Percentiles rank a stretch among this genome's conserved stretches.
Evolutionary conservation across 345 rosid genomes (phyloP).

Genomic region (Raphanus raphanistrum): DNA sequence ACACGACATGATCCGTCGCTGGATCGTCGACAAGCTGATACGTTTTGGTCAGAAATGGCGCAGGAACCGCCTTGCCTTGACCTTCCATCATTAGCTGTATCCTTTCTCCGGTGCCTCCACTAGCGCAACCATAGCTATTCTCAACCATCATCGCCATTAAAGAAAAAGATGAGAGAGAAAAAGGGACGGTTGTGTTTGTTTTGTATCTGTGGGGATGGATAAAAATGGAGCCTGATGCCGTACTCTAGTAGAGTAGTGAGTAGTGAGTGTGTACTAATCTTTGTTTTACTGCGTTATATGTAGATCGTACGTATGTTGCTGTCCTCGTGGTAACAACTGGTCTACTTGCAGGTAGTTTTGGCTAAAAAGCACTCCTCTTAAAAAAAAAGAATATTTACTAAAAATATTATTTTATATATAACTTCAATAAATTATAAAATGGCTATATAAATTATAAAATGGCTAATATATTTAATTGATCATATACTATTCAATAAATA

Average conservation of each 20-base stretch:
- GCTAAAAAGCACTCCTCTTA: no score
- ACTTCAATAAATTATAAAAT: no score
- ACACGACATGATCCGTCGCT: slow-evolving; percentile 56
- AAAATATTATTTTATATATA: background rate
- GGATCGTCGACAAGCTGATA: slow-evolving; percentile 84
- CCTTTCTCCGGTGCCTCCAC: slow-evolving; percentile 51
- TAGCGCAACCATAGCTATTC: slow-evolving; percentile 30
- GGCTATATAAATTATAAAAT: no score
- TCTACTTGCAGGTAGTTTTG: no score
- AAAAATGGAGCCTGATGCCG: slow-evolving; percentile 38
- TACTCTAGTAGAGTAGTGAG: slow-evolving; percentile 21
- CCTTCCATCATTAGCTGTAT: slow-evolving; percentile 74
- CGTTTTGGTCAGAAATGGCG: slow-evolving; percentile 86
- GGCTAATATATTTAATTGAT: no score
- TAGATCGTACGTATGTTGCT: slow-evolving; percentile 32
- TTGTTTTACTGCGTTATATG: background rate
- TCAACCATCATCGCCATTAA: slow-evolving; percentile 26
- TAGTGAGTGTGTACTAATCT: slow-evolving; percentile 23
- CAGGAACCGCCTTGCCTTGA: slow-evolving; percentile 75
- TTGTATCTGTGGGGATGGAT: slow-evolving; percentile 35
- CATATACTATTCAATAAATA: no score
- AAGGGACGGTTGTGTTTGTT: slow-evolving; percentile 15
- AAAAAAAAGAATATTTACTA: no score
- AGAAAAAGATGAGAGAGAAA: slow-evolving; percentile 16
- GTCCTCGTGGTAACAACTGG: slow-evolving; percentile 29